phyloP scores from a whole-genome alignment of 768 basidiomycete species.

The Russula lepida region DNA sequence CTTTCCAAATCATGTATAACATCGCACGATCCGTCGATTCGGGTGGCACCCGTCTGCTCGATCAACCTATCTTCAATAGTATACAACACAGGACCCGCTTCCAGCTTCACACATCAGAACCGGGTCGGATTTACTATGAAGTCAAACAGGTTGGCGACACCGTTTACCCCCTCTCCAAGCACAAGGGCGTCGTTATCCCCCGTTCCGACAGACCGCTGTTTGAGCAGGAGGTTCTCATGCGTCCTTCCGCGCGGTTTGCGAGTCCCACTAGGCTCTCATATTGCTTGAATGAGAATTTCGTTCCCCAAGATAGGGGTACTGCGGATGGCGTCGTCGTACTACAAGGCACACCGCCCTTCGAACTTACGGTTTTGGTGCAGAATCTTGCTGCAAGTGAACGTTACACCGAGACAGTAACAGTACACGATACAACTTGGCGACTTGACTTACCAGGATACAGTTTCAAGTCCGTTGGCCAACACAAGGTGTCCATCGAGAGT shows the following conservation, averaged over 20 bases:
- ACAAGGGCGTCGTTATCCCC: constrained; percentile 53
- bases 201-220: constrained; percentile 63
- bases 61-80: constrained; percentile 76
- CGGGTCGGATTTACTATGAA: constrained; percentile 83
- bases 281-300: constrained; percentile 65
- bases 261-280: constrained; percentile 57
- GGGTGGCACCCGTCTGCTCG: constrained; percentile 62
- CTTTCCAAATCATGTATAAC: constrained; percentile 90
- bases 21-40: constrained; percentile 60
- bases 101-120: constrained; percentile 66
- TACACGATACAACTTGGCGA: constrained; percentile 54
- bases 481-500: constrained; percentile 69
- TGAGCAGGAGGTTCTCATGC: constrained; percentile 75
- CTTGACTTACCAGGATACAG: constrained; percentile 58
- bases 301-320: constrained; percentile 42
- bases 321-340: constrained; percentile 58
- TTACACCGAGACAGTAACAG: constrained; percentile 45
- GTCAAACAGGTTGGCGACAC: constrained; percentile 84
- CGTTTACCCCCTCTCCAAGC: constrained; percentile 70
- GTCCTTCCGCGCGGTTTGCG: constrained; percentile 76
- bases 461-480: constrained; percentile 74
- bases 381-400: constrained; percentile 66
- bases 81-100: constrained; percentile 74
- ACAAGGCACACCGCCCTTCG: constrained; percentile 83
- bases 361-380: constrained; percentile 62